These are phyloP conservation scores for Microbotryomycetes sp. DNA, from an alignment of 1,284 basidiomycete species.

Conservation along the genomic window DNA sequence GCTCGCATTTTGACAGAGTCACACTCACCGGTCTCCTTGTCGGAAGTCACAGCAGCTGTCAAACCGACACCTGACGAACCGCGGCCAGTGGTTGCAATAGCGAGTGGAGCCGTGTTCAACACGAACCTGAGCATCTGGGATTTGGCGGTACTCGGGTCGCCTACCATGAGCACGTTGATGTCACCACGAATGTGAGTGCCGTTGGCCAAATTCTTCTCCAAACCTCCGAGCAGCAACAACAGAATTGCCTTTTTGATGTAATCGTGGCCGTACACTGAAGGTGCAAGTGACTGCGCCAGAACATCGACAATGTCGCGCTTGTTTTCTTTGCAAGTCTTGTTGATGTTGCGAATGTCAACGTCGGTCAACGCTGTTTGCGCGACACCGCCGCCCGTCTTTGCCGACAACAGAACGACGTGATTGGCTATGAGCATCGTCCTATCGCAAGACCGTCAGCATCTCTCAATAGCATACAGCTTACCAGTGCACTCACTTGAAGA, in stretches of 20 bases:
- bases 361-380: constrained; percentile 89
- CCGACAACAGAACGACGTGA: constrained; percentile 92
- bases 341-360: constrained; percentile 92
- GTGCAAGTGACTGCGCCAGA: constrained; percentile 89
- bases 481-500: constrained; percentile 68
- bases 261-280: constrained; percentile 94
- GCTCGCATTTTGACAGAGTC: not conserved
- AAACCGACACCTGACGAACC: constrained; percentile 97
- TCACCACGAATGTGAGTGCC: constrained; percentile 99
- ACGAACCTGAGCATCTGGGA: constrained; percentile 95
- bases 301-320: constrained; percentile 77
- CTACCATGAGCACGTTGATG: constrained; percentile 99
- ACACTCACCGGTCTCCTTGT: constrained; percentile 74
- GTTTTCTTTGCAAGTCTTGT: constrained; percentile 71
- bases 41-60: constrained; percentile 97
- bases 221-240: constrained; percentile 86
- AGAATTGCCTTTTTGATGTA: constrained; percentile 93
- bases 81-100: constrained; percentile 95
- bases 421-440: constrained; percentile 93
- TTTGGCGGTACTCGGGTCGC: constrained; percentile 97
- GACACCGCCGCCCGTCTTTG: constrained; percentile 74
- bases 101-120: constrained; percentile 88
- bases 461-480: not conserved
- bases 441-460: not conserved
- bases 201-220: constrained; percentile 95